phyloP scores from a whole-genome alignment of 2,329 filamentous ascomycete species.

The Paecilomyces sp. region DNA sequence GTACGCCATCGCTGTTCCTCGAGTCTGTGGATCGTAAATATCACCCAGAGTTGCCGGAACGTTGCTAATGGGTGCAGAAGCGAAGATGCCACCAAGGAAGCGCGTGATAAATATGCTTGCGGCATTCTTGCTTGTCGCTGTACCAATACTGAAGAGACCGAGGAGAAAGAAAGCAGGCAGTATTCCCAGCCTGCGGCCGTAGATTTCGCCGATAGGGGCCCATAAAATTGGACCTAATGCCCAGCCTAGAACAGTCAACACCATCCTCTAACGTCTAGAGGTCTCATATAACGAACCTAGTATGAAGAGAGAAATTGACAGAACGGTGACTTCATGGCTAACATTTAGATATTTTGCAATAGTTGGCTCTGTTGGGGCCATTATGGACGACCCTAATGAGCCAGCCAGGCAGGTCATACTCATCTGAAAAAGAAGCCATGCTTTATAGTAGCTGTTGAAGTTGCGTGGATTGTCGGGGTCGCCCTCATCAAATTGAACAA shows the following conservation, averaged over 20 bases:
- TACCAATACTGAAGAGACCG: constrained; percentile 41
- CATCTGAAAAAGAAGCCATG: constrained; percentile 43
- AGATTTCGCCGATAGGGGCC: constrained; percentile 41
- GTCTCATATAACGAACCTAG: constrained; percentile 2
- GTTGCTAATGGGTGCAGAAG: constrained; percentile 36
- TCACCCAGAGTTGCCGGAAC: constrained; percentile 39
- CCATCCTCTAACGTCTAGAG: neutral
- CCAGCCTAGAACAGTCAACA: neutral
- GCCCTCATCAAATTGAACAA: constrained; percentile 1
- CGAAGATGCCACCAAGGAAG: constrained; percentile 42
- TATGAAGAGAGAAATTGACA: constrained; percentile 43
- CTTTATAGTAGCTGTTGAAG: constrained; percentile 37
- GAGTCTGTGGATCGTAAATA: constrained; percentile 31
- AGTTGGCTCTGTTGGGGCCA: constrained; percentile 37
- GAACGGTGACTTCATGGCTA: constrained; percentile 37
- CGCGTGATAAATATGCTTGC: constrained; percentile 32
- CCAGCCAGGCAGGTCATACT: constrained; percentile 44
- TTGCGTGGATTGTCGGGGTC: constrained; percentile 42
- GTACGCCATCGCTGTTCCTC: constrained; percentile 33
- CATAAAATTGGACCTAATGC: constrained; percentile 29
- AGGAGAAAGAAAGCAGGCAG: constrained; percentile 38
- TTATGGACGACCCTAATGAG: constrained; percentile 44
- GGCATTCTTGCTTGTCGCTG: constrained; percentile 32
- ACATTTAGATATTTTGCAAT: constrained; percentile 38
- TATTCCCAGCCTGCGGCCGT: constrained; percentile 39